Conservation (phyloP, 208 protist genomes). For the Crithidia thermophila region DNA sequence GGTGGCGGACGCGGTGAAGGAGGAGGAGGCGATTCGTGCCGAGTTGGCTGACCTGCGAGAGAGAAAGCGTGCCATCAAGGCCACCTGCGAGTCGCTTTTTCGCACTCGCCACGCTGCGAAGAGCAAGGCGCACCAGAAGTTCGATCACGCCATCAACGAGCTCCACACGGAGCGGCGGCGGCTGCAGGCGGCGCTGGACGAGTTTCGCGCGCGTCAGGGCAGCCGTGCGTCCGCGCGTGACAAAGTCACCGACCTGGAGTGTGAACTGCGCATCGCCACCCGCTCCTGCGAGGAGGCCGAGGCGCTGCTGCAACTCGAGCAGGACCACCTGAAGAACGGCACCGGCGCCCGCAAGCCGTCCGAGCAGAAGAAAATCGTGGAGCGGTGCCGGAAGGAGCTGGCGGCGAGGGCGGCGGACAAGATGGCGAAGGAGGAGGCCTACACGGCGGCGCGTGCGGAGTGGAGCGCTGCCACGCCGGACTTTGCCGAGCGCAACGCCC, state of each 20-base stretch:
- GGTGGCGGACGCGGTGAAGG: slow-evolving; percentile 16
- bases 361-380: slow-evolving; percentile 23
- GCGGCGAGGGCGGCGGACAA: slow-evolving; percentile 2
- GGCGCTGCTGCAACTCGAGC: slow-evolving; percentile 12
- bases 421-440: slow-evolving; percentile 4
- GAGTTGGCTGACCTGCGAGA: slow-evolving; percentile 14
- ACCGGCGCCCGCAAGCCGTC: slow-evolving; percentile 1
- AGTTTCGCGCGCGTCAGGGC: slow-evolving; percentile 9
- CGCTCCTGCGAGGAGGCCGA: slow-evolving; percentile 17
- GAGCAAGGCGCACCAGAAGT: slow-evolving; percentile 15
- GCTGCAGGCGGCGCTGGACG: slow-evolving; percentile 28
- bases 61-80: slow-evolving; percentile 15
- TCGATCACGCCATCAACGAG: slow-evolving; percentile 20
- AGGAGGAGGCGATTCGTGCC: slow-evolving; percentile 36
- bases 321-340: slow-evolving; percentile 23
- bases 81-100: slow-evolving; percentile 9
- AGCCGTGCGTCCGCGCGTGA: slow-evolving; percentile 18
- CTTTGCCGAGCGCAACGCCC: slow-evolving; percentile 5
- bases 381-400: slow-evolving; percentile 11
- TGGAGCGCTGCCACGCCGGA: slow-evolving; percentile 7
- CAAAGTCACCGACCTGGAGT: slow-evolving; percentile 9
- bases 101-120: slow-evolving; percentile 6
- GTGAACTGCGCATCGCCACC: background rate
- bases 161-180: slow-evolving; percentile 34
- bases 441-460: background rate